Percentiles rank a stretch among this genome's conserved stretches.
phyloP scores from a whole-genome alignment of 106 monocot species.

The Dioscorea zingiberensis region DNA sequence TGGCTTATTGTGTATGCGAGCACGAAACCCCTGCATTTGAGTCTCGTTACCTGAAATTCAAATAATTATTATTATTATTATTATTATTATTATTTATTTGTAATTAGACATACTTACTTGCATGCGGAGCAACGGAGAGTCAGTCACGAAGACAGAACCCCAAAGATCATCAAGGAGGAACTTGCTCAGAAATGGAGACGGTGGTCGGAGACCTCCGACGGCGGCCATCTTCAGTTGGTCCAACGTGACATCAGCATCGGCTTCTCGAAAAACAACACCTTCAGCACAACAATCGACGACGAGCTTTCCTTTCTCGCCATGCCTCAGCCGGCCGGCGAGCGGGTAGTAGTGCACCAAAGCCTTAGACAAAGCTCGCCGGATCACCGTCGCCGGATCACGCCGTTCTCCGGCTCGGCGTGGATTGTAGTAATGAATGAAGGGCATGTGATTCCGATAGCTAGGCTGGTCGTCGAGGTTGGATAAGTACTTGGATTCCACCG shows the following conservation, averaged over 20 bases:
- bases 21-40: not conserved
- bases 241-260: slow-evolving; percentile 2
- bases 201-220: slow-evolving; percentile 4
- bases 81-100: too few species aligned
- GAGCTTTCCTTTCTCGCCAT: slow-evolving; percentile 4
- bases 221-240: not conserved
- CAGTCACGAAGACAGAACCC: not conserved
- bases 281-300: not conserved
- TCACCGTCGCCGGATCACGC: not conserved
- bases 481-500: slow-evolving; percentile 1
- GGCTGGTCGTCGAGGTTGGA: slow-evolving; percentile 7
- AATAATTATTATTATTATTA: too few species aligned
- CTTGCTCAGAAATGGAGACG: not conserved
- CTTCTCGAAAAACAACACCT: slow-evolving; percentile 2
- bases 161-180: slow-evolving; percentile 4
- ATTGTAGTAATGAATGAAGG: slow-evolving; percentile 7
- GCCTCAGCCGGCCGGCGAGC: slow-evolving; percentile 5
- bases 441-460: slow-evolving; percentile 3
- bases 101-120: not conserved
- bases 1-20: slow-evolving; percentile 3
- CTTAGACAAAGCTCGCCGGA: not conserved
- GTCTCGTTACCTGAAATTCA: slow-evolving; percentile 1
- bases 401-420: too few species aligned
- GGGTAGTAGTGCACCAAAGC: slow-evolving; percentile 7
- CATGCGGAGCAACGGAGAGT: slow-evolving; percentile 6